phyloP scores from a whole-genome alignment of 1,284 basidiomycete genomes.

The Papiliotrema laurentii region DNA sequence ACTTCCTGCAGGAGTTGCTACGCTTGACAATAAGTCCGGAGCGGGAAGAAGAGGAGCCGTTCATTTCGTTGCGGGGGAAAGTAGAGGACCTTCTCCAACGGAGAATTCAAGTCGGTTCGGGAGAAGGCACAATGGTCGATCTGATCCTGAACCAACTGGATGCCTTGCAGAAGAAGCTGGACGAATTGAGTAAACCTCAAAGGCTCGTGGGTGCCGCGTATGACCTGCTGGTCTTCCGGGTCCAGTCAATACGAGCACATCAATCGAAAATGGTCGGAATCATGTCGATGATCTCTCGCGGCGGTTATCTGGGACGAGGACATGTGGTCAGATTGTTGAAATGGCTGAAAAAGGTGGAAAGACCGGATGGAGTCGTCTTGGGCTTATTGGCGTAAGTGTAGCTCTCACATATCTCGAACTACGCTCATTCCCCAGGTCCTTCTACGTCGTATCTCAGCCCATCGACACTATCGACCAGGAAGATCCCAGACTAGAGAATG shows the following conservation, averaged over 20 bases:
- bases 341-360: conserved; percentile 38
- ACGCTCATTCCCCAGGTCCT: conserved; percentile 12
- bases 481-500: conserved; percentile 24
- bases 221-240: conserved; percentile 34
- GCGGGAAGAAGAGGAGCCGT: conserved; percentile 19
- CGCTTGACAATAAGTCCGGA: conserved; percentile 21
- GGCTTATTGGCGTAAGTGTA: conserved; percentile 23
- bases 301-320: conserved; percentile 33
- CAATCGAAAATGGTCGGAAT: conserved; percentile 38
- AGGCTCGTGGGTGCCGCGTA: conserved; percentile 18
- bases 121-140: conserved; percentile 37
- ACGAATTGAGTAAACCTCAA: conserved; percentile 19
- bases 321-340: conserved; percentile 40
- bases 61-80: conserved; percentile 28
- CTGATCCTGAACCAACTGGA: conserved; percentile 36
- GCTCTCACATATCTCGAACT: not conserved
- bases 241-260: conserved; percentile 24
- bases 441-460: conserved; percentile 29
- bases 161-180: conserved; percentile 22
- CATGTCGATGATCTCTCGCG: conserved; percentile 23
- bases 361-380: conserved; percentile 27
- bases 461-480: conserved; percentile 19
- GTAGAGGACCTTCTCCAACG: conserved; percentile 28
- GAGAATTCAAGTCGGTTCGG: conserved; percentile 16
- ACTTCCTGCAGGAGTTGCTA: conserved; percentile 33